Base-by-base conservation (phyloP, 2,329 filamentous ascomycete species). In the Microsporum canis region DNA sequence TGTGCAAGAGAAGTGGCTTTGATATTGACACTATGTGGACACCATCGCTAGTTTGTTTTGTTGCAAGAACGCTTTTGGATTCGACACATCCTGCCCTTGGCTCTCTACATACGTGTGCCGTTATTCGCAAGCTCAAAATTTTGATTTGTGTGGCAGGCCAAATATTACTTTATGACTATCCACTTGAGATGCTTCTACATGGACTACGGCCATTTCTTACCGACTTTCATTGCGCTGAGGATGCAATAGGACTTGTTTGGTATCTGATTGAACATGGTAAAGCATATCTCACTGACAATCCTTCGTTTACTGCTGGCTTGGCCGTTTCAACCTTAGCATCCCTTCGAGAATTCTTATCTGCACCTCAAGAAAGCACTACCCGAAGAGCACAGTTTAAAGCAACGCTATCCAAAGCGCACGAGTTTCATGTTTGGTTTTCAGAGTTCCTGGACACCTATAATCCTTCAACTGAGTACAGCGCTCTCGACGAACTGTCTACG, bases 141-240 rank as follows among this genome's bases (percentile, higher is more conserved):
- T 75, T 97, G 14, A 81, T 97, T 31, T 88, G 85, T 62, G 77
- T 97, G 53, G 87, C 90, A 31, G 91, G 90, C 0, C 72, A 83
- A 0, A 80, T 85, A 58, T 88, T 88, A n/a, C 78, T 87, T 29
- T 77, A 84, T 45, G 88, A 87, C 0, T 97, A 97, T 69, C 88
- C 90, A 8, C 73, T 96, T 12, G 89, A 99, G 72, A 94, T 96
- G 88, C 79, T 95, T 0, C 79, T 99, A 1, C 88, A 91, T 68
- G 87, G 88, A 1, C 79, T 96, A 23, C 82, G 88, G 7, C 84
- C 85, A 0, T 95, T 91, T 66, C 78, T 97, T 4, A 86, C 87
- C 0, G 87, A 97, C 66, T 81, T 86, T 0, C 88, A 95, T 69
- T 97, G 92, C 72, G 88, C 91, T 7, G 89, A 96, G 69, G 94